Conservation (phyloP, 352 stramenopile species). For the Phytopythium litorale region DNA sequence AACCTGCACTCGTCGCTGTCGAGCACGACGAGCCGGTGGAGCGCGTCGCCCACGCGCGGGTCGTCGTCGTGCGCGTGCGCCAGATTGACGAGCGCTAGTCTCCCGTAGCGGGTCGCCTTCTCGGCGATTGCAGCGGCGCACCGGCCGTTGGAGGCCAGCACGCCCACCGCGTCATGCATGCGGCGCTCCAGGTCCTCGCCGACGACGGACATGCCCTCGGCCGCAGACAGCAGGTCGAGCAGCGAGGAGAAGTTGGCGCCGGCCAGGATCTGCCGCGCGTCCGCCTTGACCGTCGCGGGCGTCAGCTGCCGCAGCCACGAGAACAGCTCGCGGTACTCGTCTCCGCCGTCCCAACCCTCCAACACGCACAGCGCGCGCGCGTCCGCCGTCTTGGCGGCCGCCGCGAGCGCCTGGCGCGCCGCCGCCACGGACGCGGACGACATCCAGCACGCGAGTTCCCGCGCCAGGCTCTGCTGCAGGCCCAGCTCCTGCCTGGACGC, state of each 20-base stretch:
- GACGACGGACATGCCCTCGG: constrained; percentile 19
- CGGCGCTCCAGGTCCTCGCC: constrained; percentile 45
- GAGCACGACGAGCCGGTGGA: constrained; percentile 43
- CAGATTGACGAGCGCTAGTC: constrained; percentile 63
- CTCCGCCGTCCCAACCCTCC: constrained; percentile 1
- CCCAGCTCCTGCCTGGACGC: constrained; percentile 54
- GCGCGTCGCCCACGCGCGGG: constrained; percentile 45
- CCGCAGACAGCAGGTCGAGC: constrained; percentile 46
- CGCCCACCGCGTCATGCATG: constrained; percentile 43
- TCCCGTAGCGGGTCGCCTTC: constrained; percentile 60
- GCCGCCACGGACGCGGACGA: constrained; percentile 58
- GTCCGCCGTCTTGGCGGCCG: constrained; percentile 8
- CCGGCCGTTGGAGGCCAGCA: constrained; percentile 43
- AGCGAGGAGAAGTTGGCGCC: constrained; percentile 65
- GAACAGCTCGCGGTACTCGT: constrained; percentile 41
- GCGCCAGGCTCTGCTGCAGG: constrained; percentile 63
- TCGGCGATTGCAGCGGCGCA: constrained; percentile 58
- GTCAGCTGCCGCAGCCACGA: constrained; percentile 44
- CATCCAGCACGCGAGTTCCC: constrained; percentile 64
- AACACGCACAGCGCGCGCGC: neutral
- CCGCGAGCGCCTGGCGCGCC: constrained; percentile 49
- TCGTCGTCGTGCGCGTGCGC: constrained; percentile 48
- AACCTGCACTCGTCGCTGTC: constrained; percentile 42
- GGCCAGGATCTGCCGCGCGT: constrained; percentile 40
- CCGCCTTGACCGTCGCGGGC: constrained; percentile 22